A percentile compares a stretch with the other conserved stretches of the same genome.
Conservation (phyloP, 192 early-diverging fungal genomes). For the Piromyces sp. region DNA sequence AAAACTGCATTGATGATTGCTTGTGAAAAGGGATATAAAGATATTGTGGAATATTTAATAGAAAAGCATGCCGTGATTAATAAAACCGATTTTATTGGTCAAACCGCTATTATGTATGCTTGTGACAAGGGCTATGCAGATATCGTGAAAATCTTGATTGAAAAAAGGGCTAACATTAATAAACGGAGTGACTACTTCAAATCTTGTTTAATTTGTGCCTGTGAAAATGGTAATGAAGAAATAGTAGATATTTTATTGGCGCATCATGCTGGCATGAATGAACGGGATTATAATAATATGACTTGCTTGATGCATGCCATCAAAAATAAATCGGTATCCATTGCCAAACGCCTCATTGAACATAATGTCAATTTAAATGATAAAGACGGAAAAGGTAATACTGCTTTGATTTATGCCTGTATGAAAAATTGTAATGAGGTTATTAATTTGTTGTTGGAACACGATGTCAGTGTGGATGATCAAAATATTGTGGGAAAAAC, state of each 20-base stretch:
- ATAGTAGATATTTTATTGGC: background rate
- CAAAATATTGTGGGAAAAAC: background rate
- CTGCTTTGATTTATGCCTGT: background rate
- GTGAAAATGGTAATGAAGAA: background rate
- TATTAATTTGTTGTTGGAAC: background rate
- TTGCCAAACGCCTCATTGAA: background rate
- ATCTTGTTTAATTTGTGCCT: background rate
- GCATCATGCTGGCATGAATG: background rate
- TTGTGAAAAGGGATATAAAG: background rate
- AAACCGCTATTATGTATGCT: background rate
- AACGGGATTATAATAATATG: background rate
- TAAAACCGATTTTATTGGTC: background rate
- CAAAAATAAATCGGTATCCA: background rate
- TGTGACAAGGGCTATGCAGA: background rate
- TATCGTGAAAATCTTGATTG: background rate
- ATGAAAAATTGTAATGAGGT: background rate
- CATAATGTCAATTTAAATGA: background rate
- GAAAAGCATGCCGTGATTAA: background rate
- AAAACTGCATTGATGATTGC: background rate
- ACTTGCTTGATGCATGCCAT: background rate
- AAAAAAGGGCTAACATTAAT: background rate
- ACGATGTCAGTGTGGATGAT: background rate
- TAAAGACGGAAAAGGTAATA: background rate
- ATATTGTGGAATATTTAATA: background rate
- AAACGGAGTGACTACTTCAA: background rate